phyloP scores from a whole-genome alignment of 1,139 yeast species.

The Candida sp. region DNA sequence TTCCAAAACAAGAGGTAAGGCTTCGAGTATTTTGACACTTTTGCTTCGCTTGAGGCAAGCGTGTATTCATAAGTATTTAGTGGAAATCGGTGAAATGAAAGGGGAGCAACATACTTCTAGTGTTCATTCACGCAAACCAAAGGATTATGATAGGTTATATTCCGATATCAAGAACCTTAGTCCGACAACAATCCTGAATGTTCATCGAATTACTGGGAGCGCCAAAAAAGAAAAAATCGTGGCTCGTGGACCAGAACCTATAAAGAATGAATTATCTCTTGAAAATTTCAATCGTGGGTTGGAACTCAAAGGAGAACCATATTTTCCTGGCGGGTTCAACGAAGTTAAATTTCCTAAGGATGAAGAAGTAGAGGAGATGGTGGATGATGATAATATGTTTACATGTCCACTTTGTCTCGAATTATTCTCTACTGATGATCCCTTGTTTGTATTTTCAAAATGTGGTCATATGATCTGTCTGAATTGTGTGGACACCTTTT shows the following conservation, averaged over 20 bases:
- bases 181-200: background rate
- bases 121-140: constrained; percentile 9
- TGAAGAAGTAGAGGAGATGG: constrained; percentile 12
- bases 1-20: constrained; percentile 27
- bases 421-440: constrained; percentile 45
- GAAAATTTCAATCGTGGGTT: background rate
- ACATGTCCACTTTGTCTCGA: constrained; percentile 72
- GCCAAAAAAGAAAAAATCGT: background rate
- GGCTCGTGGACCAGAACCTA: background rate
- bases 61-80: constrained; percentile 80
- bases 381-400: constrained; percentile 20
- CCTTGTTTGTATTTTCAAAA: constrained; percentile 43
- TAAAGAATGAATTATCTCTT: no score
- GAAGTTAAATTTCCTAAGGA: constrained; percentile 5
- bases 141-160: constrained; percentile 23
- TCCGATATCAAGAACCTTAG: constrained; percentile 5
- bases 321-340: constrained; percentile 4
- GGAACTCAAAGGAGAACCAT: background rate
- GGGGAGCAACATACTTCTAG: constrained; percentile 16
- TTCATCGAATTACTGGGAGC: constrained; percentile 2
- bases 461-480: constrained; percentile 75
- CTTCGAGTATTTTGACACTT: constrained; percentile 65
- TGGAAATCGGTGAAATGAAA: constrained; percentile 58
- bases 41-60: constrained; percentile 85
- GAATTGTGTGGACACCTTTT: constrained; percentile 54